phyloP scores from a whole-genome alignment of 177 flowering plant species.

The Vitis hybrid region DNA sequence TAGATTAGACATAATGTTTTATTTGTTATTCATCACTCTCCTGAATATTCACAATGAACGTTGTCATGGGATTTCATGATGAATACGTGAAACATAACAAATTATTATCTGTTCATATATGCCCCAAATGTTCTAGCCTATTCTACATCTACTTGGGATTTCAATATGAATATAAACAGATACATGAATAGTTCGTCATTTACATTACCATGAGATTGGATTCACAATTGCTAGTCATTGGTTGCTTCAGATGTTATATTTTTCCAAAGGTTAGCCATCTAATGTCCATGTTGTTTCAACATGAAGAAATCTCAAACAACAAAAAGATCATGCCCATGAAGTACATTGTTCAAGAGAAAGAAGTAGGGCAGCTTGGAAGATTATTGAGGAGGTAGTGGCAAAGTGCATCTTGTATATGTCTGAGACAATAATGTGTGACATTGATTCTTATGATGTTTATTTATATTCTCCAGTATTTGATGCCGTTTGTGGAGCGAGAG shows the following conservation, averaged over 20 bases:
- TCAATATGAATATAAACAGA: too few relatives aligned
- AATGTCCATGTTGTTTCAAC: background rate
- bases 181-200: too few relatives aligned
- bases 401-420: background rate
- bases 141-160: too few relatives aligned
- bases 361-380: constrained; percentile 85
- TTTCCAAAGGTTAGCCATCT: background rate
- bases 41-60: background rate
- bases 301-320: constrained; percentile 35
- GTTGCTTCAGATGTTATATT: background rate
- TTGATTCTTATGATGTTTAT: background rate
- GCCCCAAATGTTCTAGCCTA: too few relatives aligned
- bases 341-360: constrained; percentile 96
- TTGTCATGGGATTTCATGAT: too few relatives aligned
- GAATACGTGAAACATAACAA: too few relatives aligned
- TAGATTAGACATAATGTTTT: background rate
- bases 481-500: constrained; percentile 86
- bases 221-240: background rate
- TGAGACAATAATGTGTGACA: background rate
- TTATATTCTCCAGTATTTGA: constrained; percentile 65
- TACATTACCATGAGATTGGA: background rate
- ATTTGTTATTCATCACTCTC: background rate
- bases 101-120: too few relatives aligned
- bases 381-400: constrained; percentile 70
- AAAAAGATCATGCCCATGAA: constrained; percentile 46